A percentile compares a stretch with the other conserved stretches of the same genome.
These are phyloP conservation scores for Leishmania mexicana DNA, from an alignment of 208 protist genomes.

Conservation along the genomic window DNA sequence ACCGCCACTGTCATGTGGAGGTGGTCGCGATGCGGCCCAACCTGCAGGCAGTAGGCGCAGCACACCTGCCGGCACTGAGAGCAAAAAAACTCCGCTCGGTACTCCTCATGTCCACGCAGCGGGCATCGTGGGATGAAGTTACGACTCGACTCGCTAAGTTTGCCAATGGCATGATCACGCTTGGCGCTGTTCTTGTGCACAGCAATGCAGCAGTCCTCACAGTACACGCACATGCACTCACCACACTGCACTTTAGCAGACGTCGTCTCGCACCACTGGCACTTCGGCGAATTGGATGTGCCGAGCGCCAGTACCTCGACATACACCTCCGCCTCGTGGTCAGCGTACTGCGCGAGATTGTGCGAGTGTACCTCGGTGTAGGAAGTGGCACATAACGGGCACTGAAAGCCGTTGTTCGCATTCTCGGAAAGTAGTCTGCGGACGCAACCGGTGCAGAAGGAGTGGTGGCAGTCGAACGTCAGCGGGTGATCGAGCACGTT, in stretches of 20 bases:
- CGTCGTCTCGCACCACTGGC: constrained; percentile 81
- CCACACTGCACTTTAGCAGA: constrained; percentile 58
- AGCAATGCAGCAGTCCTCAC: constrained; percentile 61
- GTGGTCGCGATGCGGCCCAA: constrained; percentile 75
- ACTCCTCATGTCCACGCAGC: constrained; percentile 72
- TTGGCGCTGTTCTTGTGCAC: constrained; percentile 83
- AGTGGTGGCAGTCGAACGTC: constrained; percentile 62
- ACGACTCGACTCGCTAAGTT: constrained; percentile 39
- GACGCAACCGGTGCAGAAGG: constrained; percentile 66
- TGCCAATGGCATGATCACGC: constrained; percentile 48
- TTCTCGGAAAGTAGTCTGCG: constrained; percentile 36
- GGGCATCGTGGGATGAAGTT: constrained; percentile 51
- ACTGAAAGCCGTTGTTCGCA: constrained; percentile 47
- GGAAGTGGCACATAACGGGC: constrained; percentile 55
- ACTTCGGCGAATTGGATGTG: constrained; percentile 35
- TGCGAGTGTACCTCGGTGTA: constrained; percentile 28
- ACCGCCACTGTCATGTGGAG: constrained; percentile 39
- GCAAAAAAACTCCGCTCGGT: constrained; percentile 85
- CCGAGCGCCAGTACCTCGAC: constrained; percentile 47
- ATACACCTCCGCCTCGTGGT: constrained; percentile 48
- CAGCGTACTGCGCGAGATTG: constrained; percentile 43
- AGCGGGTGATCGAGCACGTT: constrained; percentile 56
- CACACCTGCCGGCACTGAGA: constrained; percentile 69
- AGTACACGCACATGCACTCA: constrained; percentile 77
- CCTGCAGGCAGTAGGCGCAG: constrained; percentile 88